Evolutionary conservation across 805 yeast genomes (phyloP).

Genomic region (Candida ascalaphidarum): DNA sequence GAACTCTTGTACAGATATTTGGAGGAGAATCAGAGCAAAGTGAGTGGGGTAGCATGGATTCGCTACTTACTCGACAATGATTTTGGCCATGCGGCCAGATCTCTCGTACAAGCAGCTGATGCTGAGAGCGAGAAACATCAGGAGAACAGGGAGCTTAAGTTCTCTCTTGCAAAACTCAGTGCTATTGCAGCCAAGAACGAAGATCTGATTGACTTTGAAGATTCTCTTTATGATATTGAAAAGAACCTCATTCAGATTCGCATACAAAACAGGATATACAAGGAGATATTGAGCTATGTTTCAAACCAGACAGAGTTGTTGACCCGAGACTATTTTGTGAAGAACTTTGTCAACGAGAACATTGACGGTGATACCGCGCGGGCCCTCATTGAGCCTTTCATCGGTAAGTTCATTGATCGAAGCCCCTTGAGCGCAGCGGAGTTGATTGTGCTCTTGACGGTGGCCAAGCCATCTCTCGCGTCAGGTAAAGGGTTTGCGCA

Average conservation of each 20-base stretch:
- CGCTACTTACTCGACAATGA: constrained; percentile 46
- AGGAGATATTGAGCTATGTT: constrained; percentile 13
- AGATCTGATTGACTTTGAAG: constrained; percentile 10
- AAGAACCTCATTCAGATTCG: constrained; percentile 38
- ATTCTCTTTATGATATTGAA: constrained; percentile 38
- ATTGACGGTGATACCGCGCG: constrained; percentile 4
- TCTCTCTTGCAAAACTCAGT: constrained; percentile 67
- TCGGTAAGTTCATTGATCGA: constrained; percentile 22
- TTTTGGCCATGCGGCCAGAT: constrained; percentile 41
- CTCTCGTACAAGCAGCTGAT: constrained; percentile 35
- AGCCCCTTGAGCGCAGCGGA: constrained; percentile 35
- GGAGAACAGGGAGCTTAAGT: constrained; percentile 43
- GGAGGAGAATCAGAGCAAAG: constrained; percentile 27
- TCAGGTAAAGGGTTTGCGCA: constrained; percentile 18
- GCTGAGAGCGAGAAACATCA: constrained; percentile 29
- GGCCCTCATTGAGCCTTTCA: constrained; percentile 12
- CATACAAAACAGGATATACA: constrained; percentile 35
- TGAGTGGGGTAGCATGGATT: constrained; percentile 65
- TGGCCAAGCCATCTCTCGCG: constrained; percentile 24
- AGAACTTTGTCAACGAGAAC: constrained; percentile 7
- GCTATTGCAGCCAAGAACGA: constrained; percentile 33
- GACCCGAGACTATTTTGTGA: constrained; percentile 17
- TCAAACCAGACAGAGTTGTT: constrained; percentile 15
- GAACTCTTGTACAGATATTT: constrained; percentile 43
- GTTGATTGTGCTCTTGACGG: constrained; percentile 44